phyloP scores from a whole-genome alignment of 129 eudicot species.

The Oenanthe sinensis region DNA sequence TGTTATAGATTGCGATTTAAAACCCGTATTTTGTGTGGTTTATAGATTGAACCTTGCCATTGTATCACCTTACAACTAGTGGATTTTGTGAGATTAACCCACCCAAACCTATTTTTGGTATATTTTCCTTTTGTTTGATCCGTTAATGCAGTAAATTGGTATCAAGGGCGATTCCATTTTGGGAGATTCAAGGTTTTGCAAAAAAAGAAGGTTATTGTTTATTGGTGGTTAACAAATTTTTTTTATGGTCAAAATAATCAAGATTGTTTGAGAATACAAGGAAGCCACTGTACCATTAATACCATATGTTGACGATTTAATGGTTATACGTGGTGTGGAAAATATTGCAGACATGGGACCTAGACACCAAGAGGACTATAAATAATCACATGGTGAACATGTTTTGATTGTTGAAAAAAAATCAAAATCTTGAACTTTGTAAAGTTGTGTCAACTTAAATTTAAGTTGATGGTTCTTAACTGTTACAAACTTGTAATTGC shows the following conservation, averaged over 20 bases:
- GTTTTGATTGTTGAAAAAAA: neutral
- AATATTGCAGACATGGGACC: neutral
- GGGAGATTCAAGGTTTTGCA: neutral
- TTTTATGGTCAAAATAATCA: neutral
- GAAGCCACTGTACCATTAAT: neutral
- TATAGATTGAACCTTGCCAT: neutral
- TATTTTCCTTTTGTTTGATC: neutral
- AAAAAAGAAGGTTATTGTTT: neutral
- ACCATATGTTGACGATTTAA: no score
- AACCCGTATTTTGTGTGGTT: no score
- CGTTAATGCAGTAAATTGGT: no score
- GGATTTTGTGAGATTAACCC: neutral
- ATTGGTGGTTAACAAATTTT: neutral
- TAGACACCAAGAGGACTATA: neutral
- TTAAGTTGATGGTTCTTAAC: no score
- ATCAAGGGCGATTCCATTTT: neutral
- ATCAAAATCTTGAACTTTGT: no score
- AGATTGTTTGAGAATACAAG: neutral
- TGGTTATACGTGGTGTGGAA: no score
- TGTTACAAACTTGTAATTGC: neutral
- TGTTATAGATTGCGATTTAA: neutral
- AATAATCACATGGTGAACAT: neutral
- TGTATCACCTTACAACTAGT: neutral
- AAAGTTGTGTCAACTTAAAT: no score
- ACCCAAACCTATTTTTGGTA: neutral